Conservation (phyloP, 208 protist genomes). For the Jaenimonas drosophilae region DNA sequence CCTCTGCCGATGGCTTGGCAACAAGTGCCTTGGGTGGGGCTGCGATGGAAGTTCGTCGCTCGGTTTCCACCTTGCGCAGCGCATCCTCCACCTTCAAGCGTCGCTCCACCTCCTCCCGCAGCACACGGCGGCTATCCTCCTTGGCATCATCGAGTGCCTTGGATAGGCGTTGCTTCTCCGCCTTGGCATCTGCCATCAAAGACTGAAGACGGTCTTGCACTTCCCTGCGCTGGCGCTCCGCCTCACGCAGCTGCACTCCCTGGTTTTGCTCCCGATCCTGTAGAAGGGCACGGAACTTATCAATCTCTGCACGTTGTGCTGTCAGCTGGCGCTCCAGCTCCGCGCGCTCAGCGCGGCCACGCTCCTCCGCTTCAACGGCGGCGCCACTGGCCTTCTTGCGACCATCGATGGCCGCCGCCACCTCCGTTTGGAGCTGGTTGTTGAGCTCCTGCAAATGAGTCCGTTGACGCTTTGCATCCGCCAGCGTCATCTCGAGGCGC, state of each 20-base stretch:
- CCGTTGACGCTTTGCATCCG: constrained; percentile 37
- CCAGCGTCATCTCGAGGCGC: constrained; percentile 8
- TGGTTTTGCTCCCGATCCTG: constrained; percentile 18
- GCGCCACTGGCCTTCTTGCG: constrained; percentile 14
- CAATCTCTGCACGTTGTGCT: constrained; percentile 15
- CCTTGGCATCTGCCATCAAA: constrained; percentile 12
- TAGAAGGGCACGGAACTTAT: constrained; percentile 11
- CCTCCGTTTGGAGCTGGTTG: constrained; percentile 25
- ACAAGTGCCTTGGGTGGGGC: no score
- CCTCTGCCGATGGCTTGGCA: no score
- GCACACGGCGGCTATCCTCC: constrained; percentile 15
- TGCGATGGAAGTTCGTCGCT: no score
- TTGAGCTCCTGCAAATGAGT: constrained; percentile 34
- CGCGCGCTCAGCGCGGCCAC: constrained; percentile 5
- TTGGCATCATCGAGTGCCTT: constrained; percentile 10
- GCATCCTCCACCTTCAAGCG: constrained; percentile 15
- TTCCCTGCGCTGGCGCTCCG: constrained; percentile 17
- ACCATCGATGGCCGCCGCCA: constrained; percentile 12
- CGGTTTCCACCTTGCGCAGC: constrained; percentile 8
- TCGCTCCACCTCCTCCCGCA: constrained; percentile 16
- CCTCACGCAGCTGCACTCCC: constrained; percentile 18
- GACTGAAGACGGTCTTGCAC: constrained; percentile 22
- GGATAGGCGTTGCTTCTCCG: constrained; percentile 15
- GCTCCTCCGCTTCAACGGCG: constrained; percentile 5
- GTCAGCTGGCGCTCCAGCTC: constrained; percentile 9